phyloP scores from a whole-genome alignment of 352 stramenopile genomes.

The Lagenidium sp. region DNA sequence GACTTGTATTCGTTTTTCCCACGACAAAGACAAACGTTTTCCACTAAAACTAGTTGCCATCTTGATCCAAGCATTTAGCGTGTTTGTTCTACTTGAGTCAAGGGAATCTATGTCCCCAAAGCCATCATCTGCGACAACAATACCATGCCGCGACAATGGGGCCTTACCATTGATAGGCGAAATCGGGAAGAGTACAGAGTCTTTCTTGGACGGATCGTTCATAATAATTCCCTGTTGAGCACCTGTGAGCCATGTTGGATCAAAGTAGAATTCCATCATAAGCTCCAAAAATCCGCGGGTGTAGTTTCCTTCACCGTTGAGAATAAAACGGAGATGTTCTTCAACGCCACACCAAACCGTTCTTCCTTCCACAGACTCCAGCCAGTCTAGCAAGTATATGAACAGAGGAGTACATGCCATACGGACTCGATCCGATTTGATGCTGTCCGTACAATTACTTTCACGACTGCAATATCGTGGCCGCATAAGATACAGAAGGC shows the following conservation, averaged over 20 bases:
- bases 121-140: conserved; percentile 35
- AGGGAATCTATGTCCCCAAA: conserved; percentile 21
- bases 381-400: conserved; percentile 71
- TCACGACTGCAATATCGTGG: no score
- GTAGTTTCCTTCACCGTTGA: conserved; percentile 68
- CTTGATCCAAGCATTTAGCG: conserved; percentile 63
- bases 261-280: conserved; percentile 83
- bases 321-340: conserved; percentile 54
- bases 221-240: conserved; percentile 79
- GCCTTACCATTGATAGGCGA: conserved; percentile 20
- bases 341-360: conserved; percentile 82
- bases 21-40: conserved; percentile 56
- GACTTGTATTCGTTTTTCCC: conserved; percentile 64
- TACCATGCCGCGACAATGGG: conserved; percentile 12
- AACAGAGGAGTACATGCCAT: conserved; percentile 59
- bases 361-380: conserved; percentile 71
- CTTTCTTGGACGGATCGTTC: conserved; percentile 73
- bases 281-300: conserved; percentile 64
- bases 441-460: no score
- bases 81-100: no score
- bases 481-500: conserved; percentile 47
- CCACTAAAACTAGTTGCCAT: conserved; percentile 47
- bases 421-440: conserved; percentile 12
- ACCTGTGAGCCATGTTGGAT: conserved; percentile 42
- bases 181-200: conserved; percentile 66